Percentiles rank a stretch among this genome's conserved stretches.
These are phyloP conservation scores for Cyamopsis tetragonoloba DNA, from an alignment of 306 rosid species.

Conservation along the genomic window DNA sequence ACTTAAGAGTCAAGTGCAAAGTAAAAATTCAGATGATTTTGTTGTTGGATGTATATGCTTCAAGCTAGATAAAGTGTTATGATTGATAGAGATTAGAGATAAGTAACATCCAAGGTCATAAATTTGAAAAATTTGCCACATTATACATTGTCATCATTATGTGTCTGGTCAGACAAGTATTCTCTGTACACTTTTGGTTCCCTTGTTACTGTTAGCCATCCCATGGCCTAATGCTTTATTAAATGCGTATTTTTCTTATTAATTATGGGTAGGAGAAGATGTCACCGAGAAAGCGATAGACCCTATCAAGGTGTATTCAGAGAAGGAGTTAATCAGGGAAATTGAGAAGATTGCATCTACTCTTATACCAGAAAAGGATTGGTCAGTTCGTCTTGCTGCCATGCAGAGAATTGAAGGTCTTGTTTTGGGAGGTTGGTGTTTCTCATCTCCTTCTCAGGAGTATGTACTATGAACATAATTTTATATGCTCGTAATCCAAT, in stretches of 20 bases:
- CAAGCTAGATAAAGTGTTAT: conserved; percentile 9
- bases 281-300: conserved; percentile 59
- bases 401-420: conserved; percentile 95
- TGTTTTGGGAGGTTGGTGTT: conserved; percentile 82
- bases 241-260: conserved; percentile 24
- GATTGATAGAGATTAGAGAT: not conserved
- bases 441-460: conserved; percentile 12
- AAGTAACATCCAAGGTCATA: conserved; percentile 1
- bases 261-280: conserved; percentile 63
- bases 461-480: conserved; percentile 11
- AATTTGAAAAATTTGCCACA: not conserved
- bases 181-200: not conserved
- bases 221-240: conserved; percentile 16
- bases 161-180: not conserved
- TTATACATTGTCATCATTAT: conserved; percentile 1
- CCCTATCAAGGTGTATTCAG: conserved; percentile 86
- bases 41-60: conserved; percentile 7
- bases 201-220: no score
- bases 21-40: not conserved
- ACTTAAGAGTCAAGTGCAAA: not conserved
- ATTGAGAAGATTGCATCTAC: conserved; percentile 82
- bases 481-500: conserved; percentile 15
- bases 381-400: conserved; percentile 92
- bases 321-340: conserved; percentile 91
- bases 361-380: conserved; percentile 98